Percentiles rank a stretch among this genome's conserved stretches.
Evolutionary conservation across 257 asterid genomes (phyloP).

Genomic region (Leonotis leonurus): DNA sequence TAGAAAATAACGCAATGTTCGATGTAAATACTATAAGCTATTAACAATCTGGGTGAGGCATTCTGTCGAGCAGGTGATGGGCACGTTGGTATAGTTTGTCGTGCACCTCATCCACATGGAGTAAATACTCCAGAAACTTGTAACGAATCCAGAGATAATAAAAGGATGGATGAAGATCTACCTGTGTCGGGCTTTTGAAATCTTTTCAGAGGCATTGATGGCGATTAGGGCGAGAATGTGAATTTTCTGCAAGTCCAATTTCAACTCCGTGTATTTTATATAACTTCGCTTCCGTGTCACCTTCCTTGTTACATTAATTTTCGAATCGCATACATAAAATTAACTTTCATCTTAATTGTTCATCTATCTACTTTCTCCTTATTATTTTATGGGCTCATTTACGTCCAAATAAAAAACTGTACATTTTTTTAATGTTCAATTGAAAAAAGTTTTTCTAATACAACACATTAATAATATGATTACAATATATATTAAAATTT

Average conservation of each 20-base stretch:
- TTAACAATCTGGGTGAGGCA: constrained; percentile 10
- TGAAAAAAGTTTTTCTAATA: no score
- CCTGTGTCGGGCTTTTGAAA: constrained; percentile 24
- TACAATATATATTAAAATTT: no score
- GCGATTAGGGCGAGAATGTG: not conserved
- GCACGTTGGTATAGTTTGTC: not conserved
- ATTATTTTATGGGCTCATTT: no score
- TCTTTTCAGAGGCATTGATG: constrained; percentile 24
- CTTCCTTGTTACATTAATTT: not conserved
- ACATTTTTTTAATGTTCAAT: no score
- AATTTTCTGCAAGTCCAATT: not conserved
- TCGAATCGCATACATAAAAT: no score
- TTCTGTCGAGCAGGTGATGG: constrained; percentile 11
- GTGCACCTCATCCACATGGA: not conserved
- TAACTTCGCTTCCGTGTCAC: not conserved
- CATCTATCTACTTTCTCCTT: no score
- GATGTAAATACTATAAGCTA: not conserved
- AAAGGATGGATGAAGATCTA: not conserved
- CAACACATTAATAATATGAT: no score
- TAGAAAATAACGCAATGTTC: not conserved
- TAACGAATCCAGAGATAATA: not conserved
- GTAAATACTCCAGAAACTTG: not conserved
- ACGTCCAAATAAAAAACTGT: no score
- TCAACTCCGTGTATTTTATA: not conserved
- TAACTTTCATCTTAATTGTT: no score